Evolutionary conservation across 305 asterid species (phyloP).

Genomic region (Rubia peregrina): DNA sequence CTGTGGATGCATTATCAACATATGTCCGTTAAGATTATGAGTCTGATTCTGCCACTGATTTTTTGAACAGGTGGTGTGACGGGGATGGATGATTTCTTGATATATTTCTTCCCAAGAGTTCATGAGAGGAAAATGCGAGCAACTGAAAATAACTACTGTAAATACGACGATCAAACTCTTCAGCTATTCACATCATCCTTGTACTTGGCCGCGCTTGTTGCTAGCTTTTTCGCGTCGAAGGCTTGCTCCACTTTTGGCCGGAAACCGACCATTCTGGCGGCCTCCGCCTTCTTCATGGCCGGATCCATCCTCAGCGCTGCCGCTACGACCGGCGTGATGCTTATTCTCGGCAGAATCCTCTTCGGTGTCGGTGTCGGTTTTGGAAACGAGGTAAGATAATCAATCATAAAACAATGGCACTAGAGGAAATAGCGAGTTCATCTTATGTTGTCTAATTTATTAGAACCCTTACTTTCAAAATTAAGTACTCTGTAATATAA

Average conservation of each 20-base stretch:
- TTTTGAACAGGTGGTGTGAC: constrained; percentile 46
- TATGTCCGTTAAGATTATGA: too few relatives aligned
- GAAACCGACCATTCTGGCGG: constrained; percentile 45
- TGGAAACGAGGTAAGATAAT: constrained; percentile 54
- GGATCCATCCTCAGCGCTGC: constrained; percentile 38
- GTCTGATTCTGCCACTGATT: too few relatives aligned
- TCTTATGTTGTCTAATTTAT: too few relatives aligned
- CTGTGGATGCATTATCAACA: too few relatives aligned
- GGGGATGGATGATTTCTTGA: constrained; percentile 61
- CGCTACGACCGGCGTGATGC: constrained; percentile 27
- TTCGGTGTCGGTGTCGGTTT: constrained; percentile 76
- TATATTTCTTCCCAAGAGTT: constrained; percentile 37
- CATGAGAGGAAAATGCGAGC: constrained; percentile 33
- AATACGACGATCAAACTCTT: constrained; percentile 57
- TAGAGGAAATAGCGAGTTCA: too few relatives aligned
- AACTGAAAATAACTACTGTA: constrained; percentile 53
- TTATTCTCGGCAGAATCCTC: constrained; percentile 55
- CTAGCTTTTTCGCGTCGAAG: constrained; percentile 64
- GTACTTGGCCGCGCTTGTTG: constrained; percentile 55
- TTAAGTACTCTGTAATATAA: too few relatives aligned
- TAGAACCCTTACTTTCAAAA: too few relatives aligned
- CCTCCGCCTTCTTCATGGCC: constrained; percentile 36
- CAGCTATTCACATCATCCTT: constrained; percentile 77
- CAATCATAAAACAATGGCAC: too few relatives aligned
- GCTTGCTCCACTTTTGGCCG: constrained; percentile 45